Evolutionary conservation across 2,329 filamentous ascomycete genomes (phyloP), one percentile per base, ranked within the genome.

Genomic region (Pseudofabraea citricarpa): DNA sequence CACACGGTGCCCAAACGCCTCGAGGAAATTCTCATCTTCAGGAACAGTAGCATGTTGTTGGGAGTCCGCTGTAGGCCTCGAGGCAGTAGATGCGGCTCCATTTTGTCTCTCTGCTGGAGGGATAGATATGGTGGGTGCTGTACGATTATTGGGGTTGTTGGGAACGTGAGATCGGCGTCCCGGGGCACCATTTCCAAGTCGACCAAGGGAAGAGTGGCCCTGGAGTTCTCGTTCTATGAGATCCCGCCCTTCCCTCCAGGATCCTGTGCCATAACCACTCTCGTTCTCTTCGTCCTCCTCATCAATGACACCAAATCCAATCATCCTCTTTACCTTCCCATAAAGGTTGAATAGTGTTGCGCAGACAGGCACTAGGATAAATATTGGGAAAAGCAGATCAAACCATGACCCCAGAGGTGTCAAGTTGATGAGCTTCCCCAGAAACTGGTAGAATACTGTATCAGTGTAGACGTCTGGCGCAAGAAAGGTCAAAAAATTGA

Each of bases 401-500:
- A 97, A 96, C 61, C 87, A 87, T 35, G 80, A 77, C 4, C 90
- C 89, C 1, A 96, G 70, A 0, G 83, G 79, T 0, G 90, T 96
- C 13, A 96, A 73, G 57, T 91, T 81, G 63, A 98, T 89, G 9
- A 89, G 75, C 33, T 79, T 70, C 6, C 93, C 93, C 0, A 98
- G 75, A 57, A 98, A 95, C 32, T 77, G 65, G 67, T 91, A 95
- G 65, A 97, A 98, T 0, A 83, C 81, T 0, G 90, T 96, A 55
- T 83, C 77, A 45, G 74, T 68, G 59, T 90, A 91, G 32, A 95
- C 79, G 10, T 73, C 71, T 6, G 72, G 73, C 1, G 87, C 85
- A 18, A 96, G 67, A 61, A 97, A 91, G 1, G 91, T 96, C 62
- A 95, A 76, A 60, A 97, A 98, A 67, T 98, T 98, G 77, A 95